Percentiles rank a stretch among this genome's conserved stretches.
Conservation (phyloP, 2,329 filamentous ascomycete genomes). For the Harringtonia aguacate region DNA sequence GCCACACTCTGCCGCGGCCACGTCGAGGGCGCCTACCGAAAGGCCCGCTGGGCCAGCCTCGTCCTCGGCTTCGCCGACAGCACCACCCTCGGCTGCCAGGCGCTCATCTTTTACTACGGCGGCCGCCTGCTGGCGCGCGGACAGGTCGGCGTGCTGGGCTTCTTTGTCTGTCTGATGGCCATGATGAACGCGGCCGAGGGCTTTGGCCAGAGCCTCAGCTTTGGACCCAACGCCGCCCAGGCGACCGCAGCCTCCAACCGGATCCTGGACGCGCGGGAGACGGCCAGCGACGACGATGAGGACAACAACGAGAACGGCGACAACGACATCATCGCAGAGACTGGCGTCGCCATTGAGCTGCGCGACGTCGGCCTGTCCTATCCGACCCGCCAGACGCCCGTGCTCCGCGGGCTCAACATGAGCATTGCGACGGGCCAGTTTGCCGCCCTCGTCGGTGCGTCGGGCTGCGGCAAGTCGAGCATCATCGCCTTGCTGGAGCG, state of each 20-base stretch:
- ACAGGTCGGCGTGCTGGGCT: conserved; percentile 22
- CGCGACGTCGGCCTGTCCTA: conserved; percentile 49
- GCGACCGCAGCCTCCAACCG: conserved; percentile 48
- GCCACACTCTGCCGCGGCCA: conserved; percentile 47
- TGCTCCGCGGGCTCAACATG: conserved; percentile 52
- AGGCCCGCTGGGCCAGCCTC: conserved; percentile 50
- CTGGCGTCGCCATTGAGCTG: conserved; percentile 41
- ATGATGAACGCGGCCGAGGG: conserved; percentile 57
- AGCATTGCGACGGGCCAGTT: conserved; percentile 59
- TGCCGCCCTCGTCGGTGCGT: conserved; percentile 58
- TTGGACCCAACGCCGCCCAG: conserved; percentile 53
- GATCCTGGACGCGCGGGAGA: conserved; percentile 41
- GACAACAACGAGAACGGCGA: conserved; percentile 28
- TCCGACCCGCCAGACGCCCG: conserved; percentile 42
- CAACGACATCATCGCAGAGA: conserved; percentile 24
- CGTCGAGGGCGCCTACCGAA: conserved; percentile 46
- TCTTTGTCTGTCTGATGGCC: conserved; percentile 52
- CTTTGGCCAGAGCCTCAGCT: conserved; percentile 56
- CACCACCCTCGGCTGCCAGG: conserved; percentile 50
- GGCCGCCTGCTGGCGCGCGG: conserved; percentile 41
- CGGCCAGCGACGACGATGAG: conserved; percentile 22
- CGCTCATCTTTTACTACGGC: conserved; percentile 57
- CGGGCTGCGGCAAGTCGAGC: conserved; percentile 59
- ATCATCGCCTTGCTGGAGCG: conserved; percentile 55
- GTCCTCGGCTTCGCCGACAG: conserved; percentile 48